phyloP scores from a whole-genome alignment of 2,329 filamentous ascomycete species.

The Cladophialophora yegresii region DNA sequence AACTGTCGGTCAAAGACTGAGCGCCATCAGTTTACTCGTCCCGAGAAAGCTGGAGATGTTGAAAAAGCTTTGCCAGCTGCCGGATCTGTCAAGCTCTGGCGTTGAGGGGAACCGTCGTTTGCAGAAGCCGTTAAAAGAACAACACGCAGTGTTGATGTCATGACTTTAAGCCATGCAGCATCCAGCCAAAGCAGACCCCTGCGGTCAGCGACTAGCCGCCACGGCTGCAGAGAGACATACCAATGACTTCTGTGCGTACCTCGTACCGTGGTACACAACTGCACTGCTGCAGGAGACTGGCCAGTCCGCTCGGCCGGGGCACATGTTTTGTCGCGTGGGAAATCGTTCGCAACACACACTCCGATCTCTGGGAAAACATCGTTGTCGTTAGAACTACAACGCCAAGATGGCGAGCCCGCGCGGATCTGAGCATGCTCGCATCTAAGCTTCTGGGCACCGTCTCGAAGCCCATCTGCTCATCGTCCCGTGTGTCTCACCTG shows the following conservation, averaged over 20 bases:
- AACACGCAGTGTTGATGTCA: constrained; percentile 2
- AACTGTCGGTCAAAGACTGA: neutral
- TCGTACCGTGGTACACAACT: neutral
- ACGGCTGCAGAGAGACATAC: neutral
- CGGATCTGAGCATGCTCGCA: neutral
- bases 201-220: neutral
- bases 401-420: neutral
- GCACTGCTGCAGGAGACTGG: neutral
- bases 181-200: neutral
- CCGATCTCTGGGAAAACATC: neutral
- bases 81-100: neutral
- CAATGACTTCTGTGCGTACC: neutral
- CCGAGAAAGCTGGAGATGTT: neutral
- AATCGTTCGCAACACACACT: neutral
- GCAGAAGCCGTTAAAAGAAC: neutral
- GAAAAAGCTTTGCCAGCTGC: neutral
- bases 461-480: neutral
- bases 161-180: constrained; percentile 1
- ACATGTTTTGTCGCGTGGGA: neutral
- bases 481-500: neutral
- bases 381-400: neutral
- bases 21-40: neutral
- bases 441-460: neutral
- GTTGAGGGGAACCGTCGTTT: neutral
- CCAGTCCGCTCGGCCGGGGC: neutral